These are phyloP conservation scores for Mayamaea pseudoterrestris DNA, from an alignment of 108 stramenopile genomes.

Conservation along the genomic window DNA sequence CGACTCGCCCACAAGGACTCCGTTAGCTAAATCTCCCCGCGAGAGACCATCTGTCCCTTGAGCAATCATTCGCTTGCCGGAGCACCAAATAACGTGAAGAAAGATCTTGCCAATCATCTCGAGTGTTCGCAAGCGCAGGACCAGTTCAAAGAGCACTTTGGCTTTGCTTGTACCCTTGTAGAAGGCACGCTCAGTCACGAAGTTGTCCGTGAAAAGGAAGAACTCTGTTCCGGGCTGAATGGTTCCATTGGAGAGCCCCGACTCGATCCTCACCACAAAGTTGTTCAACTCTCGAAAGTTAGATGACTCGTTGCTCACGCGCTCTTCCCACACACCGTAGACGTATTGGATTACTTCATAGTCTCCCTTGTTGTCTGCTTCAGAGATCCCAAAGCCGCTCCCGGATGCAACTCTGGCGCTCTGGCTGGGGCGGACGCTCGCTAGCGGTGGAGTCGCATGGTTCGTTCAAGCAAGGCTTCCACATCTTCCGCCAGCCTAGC, in stretches of 20 bases:
- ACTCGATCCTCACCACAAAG: conserved; percentile 9
- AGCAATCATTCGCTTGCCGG: conserved; percentile 28
- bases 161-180: conserved; percentile 25
- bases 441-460: too few species aligned
- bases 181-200: conserved; percentile 16
- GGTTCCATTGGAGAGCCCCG: background rate
- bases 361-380: background rate
- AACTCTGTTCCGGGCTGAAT: conserved; percentile 11
- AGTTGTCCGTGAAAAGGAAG: conserved; percentile 34
- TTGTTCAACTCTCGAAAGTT: conserved; percentile 16
- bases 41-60: conserved; percentile 27
- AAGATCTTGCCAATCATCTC: conserved; percentile 6
- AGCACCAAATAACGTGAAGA: conserved; percentile 14
- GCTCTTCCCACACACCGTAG: conserved; percentile 2
- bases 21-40: conserved; percentile 12
- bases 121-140: conserved; percentile 14
- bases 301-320: conserved; percentile 1
- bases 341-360: conserved; percentile 3
- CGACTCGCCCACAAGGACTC: conserved; percentile 10
- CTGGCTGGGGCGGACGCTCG: too few species aligned
- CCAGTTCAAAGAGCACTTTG: conserved; percentile 12
- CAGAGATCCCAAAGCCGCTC: conserved; percentile 14
- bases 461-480: too few species aligned
- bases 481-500: too few species aligned
- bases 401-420: conserved; percentile 39